These are phyloP conservation scores for Lasiosphaeris hirsuta DNA, from an alignment of 495 filamentous ascomycete species.

Conservation along the genomic window DNA sequence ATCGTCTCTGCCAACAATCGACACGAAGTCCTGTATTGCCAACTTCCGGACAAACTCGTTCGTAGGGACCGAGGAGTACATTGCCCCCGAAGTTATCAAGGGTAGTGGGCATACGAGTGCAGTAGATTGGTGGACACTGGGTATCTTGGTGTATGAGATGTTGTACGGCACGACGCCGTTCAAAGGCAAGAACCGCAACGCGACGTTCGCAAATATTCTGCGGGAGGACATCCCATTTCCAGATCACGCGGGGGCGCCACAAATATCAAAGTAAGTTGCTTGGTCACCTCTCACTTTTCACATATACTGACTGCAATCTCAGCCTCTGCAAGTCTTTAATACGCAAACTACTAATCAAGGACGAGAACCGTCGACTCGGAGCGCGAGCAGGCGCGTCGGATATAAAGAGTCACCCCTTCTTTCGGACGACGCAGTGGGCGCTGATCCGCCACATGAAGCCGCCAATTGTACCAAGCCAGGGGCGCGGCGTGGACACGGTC, in stretches of 20 bases:
- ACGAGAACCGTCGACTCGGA: conserved; percentile 91
- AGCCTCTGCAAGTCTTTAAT: conserved; percentile 96
- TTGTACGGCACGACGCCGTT: conserved; percentile 98
- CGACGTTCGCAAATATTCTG: conserved; percentile 96
- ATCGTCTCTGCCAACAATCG: conserved; percentile 84
- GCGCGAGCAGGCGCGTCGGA: conserved; percentile 94
- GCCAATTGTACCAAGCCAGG: conserved; percentile 94
- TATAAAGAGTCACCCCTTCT: conserved; percentile 95
- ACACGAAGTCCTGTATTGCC: conserved; percentile 96
- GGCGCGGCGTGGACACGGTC: conserved; percentile 84
- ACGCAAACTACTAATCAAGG: conserved; percentile 95
- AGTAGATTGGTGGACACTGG: conserved; percentile 98
- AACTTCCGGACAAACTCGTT: conserved; percentile 99
- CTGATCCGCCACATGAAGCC: conserved; percentile 96
- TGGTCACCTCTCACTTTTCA: neutral
- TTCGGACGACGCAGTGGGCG: conserved; percentile 93
- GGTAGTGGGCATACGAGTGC: conserved; percentile 97
- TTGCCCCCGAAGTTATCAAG: conserved; percentile 97
- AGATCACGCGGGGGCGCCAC: conserved; percentile 76
- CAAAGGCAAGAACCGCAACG: conserved; percentile 98
- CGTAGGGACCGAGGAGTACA: conserved; percentile 97
- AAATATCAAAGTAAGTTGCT: conserved; percentile 78
- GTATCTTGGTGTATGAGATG: conserved; percentile 98
- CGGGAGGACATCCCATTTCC: conserved; percentile 93
- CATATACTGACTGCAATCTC: neutral